Evolutionary conservation across 805 yeast genomes (phyloP).

Genomic region (Yamadazyma endophytica): DNA sequence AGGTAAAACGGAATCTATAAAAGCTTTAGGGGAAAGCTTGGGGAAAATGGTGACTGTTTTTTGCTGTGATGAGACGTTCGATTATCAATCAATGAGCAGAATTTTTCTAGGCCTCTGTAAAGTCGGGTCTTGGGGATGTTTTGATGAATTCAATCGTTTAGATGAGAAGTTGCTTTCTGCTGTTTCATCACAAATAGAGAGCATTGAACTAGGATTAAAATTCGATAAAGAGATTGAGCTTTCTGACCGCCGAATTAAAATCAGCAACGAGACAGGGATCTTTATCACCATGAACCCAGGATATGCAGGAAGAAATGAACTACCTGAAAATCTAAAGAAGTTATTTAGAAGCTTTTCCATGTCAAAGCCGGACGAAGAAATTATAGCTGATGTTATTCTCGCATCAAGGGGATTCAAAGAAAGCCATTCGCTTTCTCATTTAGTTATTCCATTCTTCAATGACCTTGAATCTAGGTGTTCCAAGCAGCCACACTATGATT

Average conservation of each 20-base stretch:
- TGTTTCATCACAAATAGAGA: constrained; percentile 74
- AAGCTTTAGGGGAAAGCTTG: constrained; percentile 72
- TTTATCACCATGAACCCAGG: constrained; percentile 91
- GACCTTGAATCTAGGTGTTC: constrained; percentile 40
- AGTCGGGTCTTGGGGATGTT: constrained; percentile 93
- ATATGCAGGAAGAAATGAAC: constrained; percentile 73
- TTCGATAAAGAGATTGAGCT: constrained; percentile 31
- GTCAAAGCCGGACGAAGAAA: constrained; percentile 62
- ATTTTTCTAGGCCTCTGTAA: constrained; percentile 74
- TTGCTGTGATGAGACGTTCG: constrained; percentile 88
- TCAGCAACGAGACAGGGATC: constrained; percentile 57
- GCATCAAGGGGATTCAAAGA: constrained; percentile 64
- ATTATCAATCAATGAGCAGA: constrained; percentile 72
- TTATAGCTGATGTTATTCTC: constrained; percentile 70
- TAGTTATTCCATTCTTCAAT: constrained; percentile 53
- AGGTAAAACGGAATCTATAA: constrained; percentile 90
- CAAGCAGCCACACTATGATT: constrained; percentile 76
- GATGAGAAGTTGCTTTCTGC: constrained; percentile 73
- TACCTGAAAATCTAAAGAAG: constrained; percentile 84
- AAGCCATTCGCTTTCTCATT: constrained; percentile 41
- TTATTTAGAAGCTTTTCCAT: constrained; percentile 74
- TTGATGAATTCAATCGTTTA: constrained; percentile 89
- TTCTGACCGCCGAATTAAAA: constrained; percentile 34
- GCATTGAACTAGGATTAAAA: constrained; percentile 54
- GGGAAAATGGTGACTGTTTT: constrained; percentile 84